phyloP scores from a whole-genome alignment of 495 filamentous ascomycete genomes.

The Hyaloscypha bicolor region DNA sequence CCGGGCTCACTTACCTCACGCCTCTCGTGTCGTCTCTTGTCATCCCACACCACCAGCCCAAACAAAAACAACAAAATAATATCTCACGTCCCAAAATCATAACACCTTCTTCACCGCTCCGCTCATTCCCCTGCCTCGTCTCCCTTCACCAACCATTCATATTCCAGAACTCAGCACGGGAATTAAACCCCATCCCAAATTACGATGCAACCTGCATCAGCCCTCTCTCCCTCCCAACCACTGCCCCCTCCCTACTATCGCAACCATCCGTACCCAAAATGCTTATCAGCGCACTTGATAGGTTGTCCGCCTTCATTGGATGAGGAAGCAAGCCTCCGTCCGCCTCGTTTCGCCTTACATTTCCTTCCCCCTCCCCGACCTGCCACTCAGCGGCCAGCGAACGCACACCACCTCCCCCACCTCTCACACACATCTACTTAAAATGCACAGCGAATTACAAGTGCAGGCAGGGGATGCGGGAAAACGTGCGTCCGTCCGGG shows the following conservation, averaged over 20 bases:
- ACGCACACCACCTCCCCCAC: neutral
- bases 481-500: too few relatives aligned
- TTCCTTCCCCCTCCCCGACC: neutral
- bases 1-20: neutral
- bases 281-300: neutral
- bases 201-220: neutral
- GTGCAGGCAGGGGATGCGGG: neutral
- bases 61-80: neutral
- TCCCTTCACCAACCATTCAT: neutral
- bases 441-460: neutral
- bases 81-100: neutral
- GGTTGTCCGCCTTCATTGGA: neutral
- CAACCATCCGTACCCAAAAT: neutral
- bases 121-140: neutral
- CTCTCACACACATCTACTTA: neutral
- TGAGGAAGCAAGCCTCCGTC: neutral
- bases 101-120: neutral
- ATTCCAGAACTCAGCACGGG: neutral
- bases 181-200: neutral
- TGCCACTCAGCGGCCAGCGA: too few relatives aligned
- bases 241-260: neutral
- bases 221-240: neutral
- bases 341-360: conserved; percentile 11
- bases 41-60: neutral
- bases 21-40: neutral